Base-by-base conservation (phyloP, 331 rosid genomes). In the Telfairia occidentalis region DNA sequence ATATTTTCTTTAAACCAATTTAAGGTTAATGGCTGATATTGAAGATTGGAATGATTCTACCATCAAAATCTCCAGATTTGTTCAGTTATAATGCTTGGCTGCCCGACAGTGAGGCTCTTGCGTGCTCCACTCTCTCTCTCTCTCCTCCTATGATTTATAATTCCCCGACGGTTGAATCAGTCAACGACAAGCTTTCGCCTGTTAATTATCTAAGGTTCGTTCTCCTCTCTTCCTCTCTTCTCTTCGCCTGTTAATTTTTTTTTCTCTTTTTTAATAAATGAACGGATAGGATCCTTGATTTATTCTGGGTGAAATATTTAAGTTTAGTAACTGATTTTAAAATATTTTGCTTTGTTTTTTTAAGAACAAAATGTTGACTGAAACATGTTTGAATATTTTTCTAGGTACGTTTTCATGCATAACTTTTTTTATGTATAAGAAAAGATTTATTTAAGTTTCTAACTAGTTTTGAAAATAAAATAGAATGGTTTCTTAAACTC, bases 21-120 rank as follows among this genome's bases (percentile, higher is more conserved):
- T 40, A 11, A 64, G 16, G 16, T 43, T 26, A 15, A 70, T 70
- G 75, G 75, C 42, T 45, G 34, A 46, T 15, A 23, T 69, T 45
- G 55, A 69, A 45, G 54, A 69, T 45, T 70, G 58, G 75, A 70
- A 70, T 45, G 37, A 13, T 45, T 70, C 75, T 3, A 70, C 57
- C 75, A 70, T 45, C 9, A 70, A 70, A 70, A 13, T 45, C 75
- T 70, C 57, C 53, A 70, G 57, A 70, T 70, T 70, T 70, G 57
- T 45, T 42, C 55, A 45, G 15, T 34, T 35, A 19, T 18, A n/a
- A 35, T 7, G 38, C 24, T 11, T 59, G 66, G 66, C 15, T 30
- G 37, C 40, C 40, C 21, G 40, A 28, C 38, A 26, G 66, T 61
- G 42, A 29, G 67, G 67, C 67, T 60, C 23, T 30, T 30, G 28